Evolutionary conservation across 345 rosid species (phyloP), one percentile per base, ranked within the genome.

Genomic region (Stellera chamaejasme): DNA sequence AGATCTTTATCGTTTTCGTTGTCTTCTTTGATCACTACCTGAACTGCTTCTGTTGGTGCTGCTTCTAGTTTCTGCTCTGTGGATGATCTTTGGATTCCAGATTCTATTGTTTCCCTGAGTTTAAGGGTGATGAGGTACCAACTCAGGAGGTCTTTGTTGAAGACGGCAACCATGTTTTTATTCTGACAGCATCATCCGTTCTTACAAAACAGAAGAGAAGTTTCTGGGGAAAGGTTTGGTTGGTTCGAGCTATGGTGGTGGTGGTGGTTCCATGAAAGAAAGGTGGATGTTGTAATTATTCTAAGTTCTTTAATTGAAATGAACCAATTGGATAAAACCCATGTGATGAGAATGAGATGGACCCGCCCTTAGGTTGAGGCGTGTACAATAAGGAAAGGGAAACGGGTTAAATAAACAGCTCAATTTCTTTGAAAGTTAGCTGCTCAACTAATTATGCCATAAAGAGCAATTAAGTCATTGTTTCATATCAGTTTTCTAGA

Each of bases 41-140:
- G 63, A 50, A 52, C 43, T 27, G 78, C n/a, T 27, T 70, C 66
- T 27, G 79, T 54, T 44, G 60, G 63, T 10, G 57, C 45, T 44
- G 66, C 66, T 49, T 69, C 60, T 27, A 67, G 65, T 65, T 60
- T 59, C 13, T 63, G 71, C 19, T 55, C 56, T 25, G 60, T 12
- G 4, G 68, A 50, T 6, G 70, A 52, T 32, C 50, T 46, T n/a
- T 79, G 79, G 10, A 69, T 43, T 3, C 70, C 73, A 25, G 83
- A 70, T 75, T 79, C 84, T 27, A 85, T 66, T 5, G 88, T 80
- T 64, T 85, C 86, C 55, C 81, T 67, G 64, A 85, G 79, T 69
- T 82, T 85, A 55, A 82, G 69, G 4, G 87, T 85, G 62, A 85
- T 80, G 19, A 85, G 79, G 47, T 85, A 85, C 93, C 93, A 82